These are phyloP conservation scores for Ulota crispa DNA, from an alignment of 225 moss, liverwort and hornwort genomes.

Conservation along the genomic window DNA sequence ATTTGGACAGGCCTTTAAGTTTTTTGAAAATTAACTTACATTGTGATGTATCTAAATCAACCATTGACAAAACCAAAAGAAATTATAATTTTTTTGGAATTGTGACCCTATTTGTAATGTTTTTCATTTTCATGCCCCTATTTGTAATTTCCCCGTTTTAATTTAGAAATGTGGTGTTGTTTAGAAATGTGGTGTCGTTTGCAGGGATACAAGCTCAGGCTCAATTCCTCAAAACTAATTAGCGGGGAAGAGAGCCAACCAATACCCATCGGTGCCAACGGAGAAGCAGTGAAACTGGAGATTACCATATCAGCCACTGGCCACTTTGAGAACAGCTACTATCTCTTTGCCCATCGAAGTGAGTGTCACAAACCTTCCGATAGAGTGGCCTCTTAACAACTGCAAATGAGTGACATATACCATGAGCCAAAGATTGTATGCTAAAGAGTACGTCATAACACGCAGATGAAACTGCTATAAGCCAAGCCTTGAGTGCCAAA, in stretches of 20 bases:
- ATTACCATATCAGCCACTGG: slow-evolving; percentile 30
- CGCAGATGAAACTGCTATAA: not conserved
- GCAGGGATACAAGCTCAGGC: slow-evolving; percentile 34
- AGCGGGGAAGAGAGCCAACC: slow-evolving; percentile 39
- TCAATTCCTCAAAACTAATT: slow-evolving; percentile 19
- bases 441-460: not conserved
- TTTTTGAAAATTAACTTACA: no score
- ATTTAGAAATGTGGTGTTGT: no score
- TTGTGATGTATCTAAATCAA: no score
- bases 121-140: no score
- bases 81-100: no score
- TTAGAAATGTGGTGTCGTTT: not conserved
- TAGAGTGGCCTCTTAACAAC: not conserved
- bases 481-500: not conserved
- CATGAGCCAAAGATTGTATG: not conserved
- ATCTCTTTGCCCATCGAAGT: slow-evolving; percentile 33
- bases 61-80: no score
- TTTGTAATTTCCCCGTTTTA: no score
- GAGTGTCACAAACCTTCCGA: not conserved
- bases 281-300: slow-evolving; percentile 32
- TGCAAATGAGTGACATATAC: not conserved
- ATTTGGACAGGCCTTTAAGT: no score
- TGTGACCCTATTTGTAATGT: no score
- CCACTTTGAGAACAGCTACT: slow-evolving; percentile 23
- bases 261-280: slow-evolving; percentile 33